phyloP scores from a whole-genome alignment of 495 filamentous ascomycete species.

The Neurospora sp. region DNA sequence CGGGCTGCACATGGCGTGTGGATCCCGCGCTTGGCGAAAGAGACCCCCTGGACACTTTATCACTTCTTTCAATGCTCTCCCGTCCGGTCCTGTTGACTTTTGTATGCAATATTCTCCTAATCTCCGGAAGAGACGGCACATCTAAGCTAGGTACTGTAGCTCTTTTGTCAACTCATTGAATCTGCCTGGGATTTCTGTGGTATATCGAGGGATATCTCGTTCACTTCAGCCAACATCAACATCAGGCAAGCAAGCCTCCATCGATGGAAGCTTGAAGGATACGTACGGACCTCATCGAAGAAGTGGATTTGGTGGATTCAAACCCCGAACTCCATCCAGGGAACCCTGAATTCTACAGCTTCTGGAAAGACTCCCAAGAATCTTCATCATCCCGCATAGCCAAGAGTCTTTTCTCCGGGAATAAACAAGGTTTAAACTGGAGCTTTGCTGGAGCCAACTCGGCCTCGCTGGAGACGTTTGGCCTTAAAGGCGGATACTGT shows the following conservation, averaged over 20 bases:
- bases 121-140: no score
- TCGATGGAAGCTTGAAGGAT: no score
- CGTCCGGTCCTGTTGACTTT: no score
- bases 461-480: not conserved
- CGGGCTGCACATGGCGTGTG: not conserved
- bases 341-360: not conserved
- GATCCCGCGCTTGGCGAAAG: not conserved
- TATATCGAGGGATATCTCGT: no score
- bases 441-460: not conserved
- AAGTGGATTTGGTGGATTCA: not conserved
- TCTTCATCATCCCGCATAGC: not conserved
- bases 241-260: no score
- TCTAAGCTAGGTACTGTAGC: no score
- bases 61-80: no score
- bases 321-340: not conserved
- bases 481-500: not conserved
- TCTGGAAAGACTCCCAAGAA: not conserved
- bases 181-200: no score
- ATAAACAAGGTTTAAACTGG: not conserved
- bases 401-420: not conserved
- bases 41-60: not conserved
- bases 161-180: no score
- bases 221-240: no score
- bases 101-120: no score
- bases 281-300: no score